A percentile compares a stretch with the other conserved stretches of the same genome.
Evolutionary conservation across 2,329 filamentous ascomycete genomes (phyloP).

Genomic region (Sporothrix mexicana): DNA sequence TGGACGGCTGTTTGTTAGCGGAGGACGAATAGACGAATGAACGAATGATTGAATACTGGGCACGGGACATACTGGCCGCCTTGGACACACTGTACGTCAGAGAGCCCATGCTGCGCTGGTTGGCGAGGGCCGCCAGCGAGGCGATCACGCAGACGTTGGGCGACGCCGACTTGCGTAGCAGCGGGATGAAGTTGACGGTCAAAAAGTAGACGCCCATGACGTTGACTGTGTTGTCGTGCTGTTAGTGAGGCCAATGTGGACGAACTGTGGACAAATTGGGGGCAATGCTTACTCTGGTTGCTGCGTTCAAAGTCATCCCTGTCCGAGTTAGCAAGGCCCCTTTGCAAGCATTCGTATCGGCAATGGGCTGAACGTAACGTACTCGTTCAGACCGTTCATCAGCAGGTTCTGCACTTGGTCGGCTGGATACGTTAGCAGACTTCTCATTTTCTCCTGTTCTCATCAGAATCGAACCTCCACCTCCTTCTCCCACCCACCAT

Average conservation of each 20-base stretch:
- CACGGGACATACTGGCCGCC: slow-evolving; percentile 37
- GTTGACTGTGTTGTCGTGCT: slow-evolving; percentile 38
- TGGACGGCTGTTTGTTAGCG: slow-evolving; percentile 4
- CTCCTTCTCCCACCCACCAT: no score
- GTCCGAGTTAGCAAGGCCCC: no score
- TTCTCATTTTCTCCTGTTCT: not conserved
- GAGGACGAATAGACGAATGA: no score
- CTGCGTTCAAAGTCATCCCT: slow-evolving; percentile 18
- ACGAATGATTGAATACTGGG: not conserved
- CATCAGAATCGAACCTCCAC: no score
- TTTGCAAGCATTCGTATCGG: no score
- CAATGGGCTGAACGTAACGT: not conserved
- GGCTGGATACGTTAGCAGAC: not conserved
- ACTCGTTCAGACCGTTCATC: slow-evolving; percentile 15
- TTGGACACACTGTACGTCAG: slow-evolving; percentile 41
- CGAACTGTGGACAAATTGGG: no score
- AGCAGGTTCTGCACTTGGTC: slow-evolving; percentile 9
- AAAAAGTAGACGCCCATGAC: slow-evolving; percentile 43
- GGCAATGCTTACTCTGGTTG: not conserved
- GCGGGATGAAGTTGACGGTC: slow-evolving; percentile 40
- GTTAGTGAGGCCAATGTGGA: not conserved
- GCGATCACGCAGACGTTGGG: slow-evolving; percentile 42
- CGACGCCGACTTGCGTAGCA: slow-evolving; percentile 40
- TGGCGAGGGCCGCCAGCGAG: slow-evolving; percentile 40
- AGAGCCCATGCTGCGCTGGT: slow-evolving; percentile 40